Evolutionary conservation across 495 filamentous ascomycete genomes (phyloP), one percentile per base, ranked within the genome.

Genomic region (Stereocaulon alpinum): DNA sequence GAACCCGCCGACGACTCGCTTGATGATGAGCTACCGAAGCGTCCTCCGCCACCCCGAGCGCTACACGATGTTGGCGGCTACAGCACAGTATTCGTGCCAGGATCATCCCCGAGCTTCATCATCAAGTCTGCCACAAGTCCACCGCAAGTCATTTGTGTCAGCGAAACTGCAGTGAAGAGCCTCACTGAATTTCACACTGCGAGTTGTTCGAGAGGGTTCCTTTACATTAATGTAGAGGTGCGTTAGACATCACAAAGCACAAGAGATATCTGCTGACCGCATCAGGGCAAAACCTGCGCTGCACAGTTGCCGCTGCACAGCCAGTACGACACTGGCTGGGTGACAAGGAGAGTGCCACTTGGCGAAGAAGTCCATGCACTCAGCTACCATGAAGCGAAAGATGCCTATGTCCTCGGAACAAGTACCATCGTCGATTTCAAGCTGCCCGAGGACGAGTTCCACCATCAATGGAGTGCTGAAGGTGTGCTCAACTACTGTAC

Each of bases 371-470:
- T 92, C n/a, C 80, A 84, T 58, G 77, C 81, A 18, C 64, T 97
- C 17, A 73, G 85, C 11, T 91, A 91, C 66, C 92, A 95, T 61
- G 75, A 82, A 10, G 78, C 81, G 6, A 86, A 83, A 60, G 78
- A 80, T 29, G 80, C 84, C 40, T 96, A 94, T 63, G 84, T 92
- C 7, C 71, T 95, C 30, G 87, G 82, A 10, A 89, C 87, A 40
- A 85, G 81, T 58, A 72, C 73, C 27, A 68, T 66, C 47, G 80
- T 81, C 41, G 82, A 82, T 2, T 98, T 94, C 60, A 85, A 86
- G 66, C 74, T 95, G 37, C 88, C 88, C 3, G 88, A 88, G 40
- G 89, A 95, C 61, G 88, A 91, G 47, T 78, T 88, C 47, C 86
- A 89, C 64, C 83, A 83, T 56, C 86, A 90, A 59, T 92, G 88